Conservation (phyloP, 2,329 filamentous ascomycete genomes). For the Neofusicoccum ribis region DNA sequence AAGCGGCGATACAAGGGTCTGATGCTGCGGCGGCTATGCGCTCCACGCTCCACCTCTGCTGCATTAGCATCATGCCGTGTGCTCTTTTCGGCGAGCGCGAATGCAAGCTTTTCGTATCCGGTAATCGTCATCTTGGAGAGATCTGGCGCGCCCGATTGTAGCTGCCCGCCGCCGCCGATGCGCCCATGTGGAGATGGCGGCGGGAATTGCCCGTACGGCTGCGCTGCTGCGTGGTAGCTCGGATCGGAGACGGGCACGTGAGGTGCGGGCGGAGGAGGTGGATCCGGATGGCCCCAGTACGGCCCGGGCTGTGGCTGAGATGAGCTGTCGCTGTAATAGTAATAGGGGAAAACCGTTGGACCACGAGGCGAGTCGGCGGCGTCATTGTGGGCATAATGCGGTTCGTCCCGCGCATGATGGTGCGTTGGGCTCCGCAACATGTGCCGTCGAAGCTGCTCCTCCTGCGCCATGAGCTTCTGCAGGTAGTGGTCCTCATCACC, state of each 20-base stretch:
- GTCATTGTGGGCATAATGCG: slow-evolving; percentile 11
- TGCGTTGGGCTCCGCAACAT: slow-evolving; percentile 9
- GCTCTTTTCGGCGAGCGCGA: slow-evolving; percentile 33
- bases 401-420: slow-evolving; percentile 15
- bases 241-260: slow-evolving; percentile 16
- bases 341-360: slow-evolving; percentile 18
- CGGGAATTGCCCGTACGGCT: slow-evolving; percentile 17
- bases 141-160: slow-evolving; percentile 23
- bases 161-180: background rate
- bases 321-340: slow-evolving; percentile 8
- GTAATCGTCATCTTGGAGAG: slow-evolving; percentile 31
- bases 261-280: slow-evolving; percentile 13
- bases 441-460: slow-evolving; percentile 12
- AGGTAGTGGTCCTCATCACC: slow-evolving; percentile 1
- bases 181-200: slow-evolving; percentile 6
- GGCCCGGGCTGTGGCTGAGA: slow-evolving; percentile 16
- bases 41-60: background rate
- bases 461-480: slow-evolving; percentile 8
- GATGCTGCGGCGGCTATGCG: slow-evolving; percentile 21
- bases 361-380: slow-evolving; percentile 4
- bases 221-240: slow-evolving; percentile 7
- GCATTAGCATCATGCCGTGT: slow-evolving; percentile 26
- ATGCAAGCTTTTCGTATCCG: slow-evolving; percentile 41
- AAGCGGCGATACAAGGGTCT: slow-evolving; percentile 80
- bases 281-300: slow-evolving; percentile 9